A percentile compares a stretch with the other conserved stretches of the same genome.
Conservation (phyloP, 2,329 filamentous ascomycete genomes). For the Alternaria novae-zelandiae region DNA sequence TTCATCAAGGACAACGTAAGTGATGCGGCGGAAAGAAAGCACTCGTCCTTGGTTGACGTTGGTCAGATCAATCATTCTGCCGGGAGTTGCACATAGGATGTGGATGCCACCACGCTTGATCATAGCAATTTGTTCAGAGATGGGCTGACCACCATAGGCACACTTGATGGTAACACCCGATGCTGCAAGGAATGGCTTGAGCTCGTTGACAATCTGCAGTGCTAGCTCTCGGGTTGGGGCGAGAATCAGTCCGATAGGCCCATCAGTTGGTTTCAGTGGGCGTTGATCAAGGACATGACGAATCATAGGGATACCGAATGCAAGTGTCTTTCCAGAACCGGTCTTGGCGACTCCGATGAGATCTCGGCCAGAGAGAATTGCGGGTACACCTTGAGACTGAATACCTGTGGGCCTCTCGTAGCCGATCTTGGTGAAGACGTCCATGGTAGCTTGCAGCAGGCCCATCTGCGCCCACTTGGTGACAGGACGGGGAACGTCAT, state of each 20-base stretch:
- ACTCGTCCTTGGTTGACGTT: slow-evolving; percentile 94
- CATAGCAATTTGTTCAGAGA: slow-evolving; percentile 97
- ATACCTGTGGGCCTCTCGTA: slow-evolving; percentile 93
- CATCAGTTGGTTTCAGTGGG: slow-evolving; percentile 81
- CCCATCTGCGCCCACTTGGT: slow-evolving; percentile 97
- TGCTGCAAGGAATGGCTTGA: slow-evolving; percentile 90
- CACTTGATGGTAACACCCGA: slow-evolving; percentile 86
- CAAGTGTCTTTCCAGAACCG: slow-evolving; percentile 95
- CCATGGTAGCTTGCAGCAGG: slow-evolving; percentile 82
- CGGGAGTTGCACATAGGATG: slow-evolving; percentile 85
- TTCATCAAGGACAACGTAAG: slow-evolving; percentile 94
- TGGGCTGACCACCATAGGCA: slow-evolving; percentile 92
- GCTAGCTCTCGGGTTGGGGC: slow-evolving; percentile 94
- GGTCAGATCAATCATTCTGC: slow-evolving; percentile 92
- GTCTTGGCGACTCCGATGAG: slow-evolving; percentile 97
- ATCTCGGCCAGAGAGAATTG: slow-evolving; percentile 94
- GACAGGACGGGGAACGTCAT: slow-evolving; percentile 89
- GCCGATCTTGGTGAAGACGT: slow-evolving; percentile 80
- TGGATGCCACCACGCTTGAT: slow-evolving; percentile 95
- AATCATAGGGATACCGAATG: slow-evolving; percentile 96
- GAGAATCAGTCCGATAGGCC: slow-evolving; percentile 86
- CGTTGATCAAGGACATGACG: slow-evolving; percentile 95
- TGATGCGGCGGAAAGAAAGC: slow-evolving; percentile 86
- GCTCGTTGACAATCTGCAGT: slow-evolving; percentile 91
- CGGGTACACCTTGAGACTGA: slow-evolving; percentile 91